Conservation (phyloP, 148 eudicot genomes). For the Diospyros lotus region DNA sequence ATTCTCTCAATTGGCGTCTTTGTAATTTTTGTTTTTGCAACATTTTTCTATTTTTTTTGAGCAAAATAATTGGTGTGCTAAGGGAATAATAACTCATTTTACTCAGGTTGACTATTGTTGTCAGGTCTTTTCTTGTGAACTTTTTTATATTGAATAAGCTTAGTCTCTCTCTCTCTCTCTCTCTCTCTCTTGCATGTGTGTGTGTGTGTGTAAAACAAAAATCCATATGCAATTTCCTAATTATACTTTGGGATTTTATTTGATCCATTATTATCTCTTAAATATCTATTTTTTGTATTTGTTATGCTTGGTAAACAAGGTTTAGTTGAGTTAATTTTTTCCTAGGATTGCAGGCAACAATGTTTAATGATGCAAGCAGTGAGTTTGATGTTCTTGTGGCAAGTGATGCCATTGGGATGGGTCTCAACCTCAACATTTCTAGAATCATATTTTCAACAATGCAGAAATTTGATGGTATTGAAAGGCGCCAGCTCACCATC, state of each 20-base stretch:
- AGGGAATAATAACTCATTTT: neutral
- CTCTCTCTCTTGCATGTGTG: neutral
- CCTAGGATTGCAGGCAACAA: slow-evolving; percentile 84
- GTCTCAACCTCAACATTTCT: slow-evolving; percentile 91
- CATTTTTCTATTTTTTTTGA: neutral
- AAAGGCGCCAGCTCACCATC: slow-evolving; percentile 66
- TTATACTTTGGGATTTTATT: neutral
- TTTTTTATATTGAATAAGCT: neutral
- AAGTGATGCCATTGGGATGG: slow-evolving; percentile 99
- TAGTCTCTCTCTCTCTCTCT: neutral
- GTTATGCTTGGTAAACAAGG: neutral
- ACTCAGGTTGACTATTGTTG: neutral
- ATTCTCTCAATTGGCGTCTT: neutral
- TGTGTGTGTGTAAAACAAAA: neutral
- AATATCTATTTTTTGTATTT: neutral
- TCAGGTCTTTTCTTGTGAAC: neutral
- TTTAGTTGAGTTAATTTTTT: slow-evolving; percentile 27
- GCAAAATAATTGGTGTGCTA: neutral
- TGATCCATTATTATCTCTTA: neutral
- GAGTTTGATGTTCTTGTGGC: slow-evolving; percentile 98
- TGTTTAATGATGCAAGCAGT: slow-evolving; percentile 88
- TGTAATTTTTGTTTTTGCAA: neutral
- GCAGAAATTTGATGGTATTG: slow-evolving; percentile 79
- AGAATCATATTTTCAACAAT: slow-evolving; percentile 85
- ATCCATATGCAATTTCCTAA: neutral